Conservation (phyloP, 148 eudicot species). For the Chenopodium berlandieri region DNA sequence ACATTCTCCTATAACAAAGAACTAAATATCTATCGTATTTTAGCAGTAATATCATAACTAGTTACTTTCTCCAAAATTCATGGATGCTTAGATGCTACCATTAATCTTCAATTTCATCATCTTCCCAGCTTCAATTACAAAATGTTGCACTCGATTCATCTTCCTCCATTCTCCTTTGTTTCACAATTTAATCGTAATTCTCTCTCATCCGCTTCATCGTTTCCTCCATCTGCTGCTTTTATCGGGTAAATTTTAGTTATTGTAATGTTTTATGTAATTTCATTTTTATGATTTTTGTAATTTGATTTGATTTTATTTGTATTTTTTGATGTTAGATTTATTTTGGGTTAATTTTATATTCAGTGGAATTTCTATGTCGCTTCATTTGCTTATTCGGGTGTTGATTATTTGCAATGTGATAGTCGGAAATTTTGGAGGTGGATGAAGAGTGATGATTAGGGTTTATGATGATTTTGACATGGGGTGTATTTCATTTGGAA, state of each 20-base stretch:
- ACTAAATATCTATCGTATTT: too few relatives aligned
- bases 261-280: neutral
- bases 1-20: too few relatives aligned
- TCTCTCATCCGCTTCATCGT: constrained; percentile 17
- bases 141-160: constrained; percentile 31
- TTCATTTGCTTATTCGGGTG: neutral
- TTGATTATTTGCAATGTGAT: neutral
- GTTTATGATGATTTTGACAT: neutral
- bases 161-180: constrained; percentile 11
- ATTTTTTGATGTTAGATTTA: neutral
- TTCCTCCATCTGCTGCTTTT: constrained; percentile 5
- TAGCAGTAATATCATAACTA: too few relatives aligned
- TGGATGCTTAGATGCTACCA: constrained; percentile 17
- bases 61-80: neutral
- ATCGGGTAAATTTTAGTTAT: constrained; percentile 25
- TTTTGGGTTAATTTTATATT: neutral
- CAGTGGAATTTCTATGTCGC: neutral
- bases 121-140: neutral
- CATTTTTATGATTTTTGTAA: neutral
- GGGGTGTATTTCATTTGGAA: neutral
- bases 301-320: neutral
- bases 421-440: neutral
- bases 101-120: neutral
- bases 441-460: neutral
- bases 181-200: neutral